These are phyloP conservation scores for Fonsecaea erecta DNA, from an alignment of 2,329 filamentous ascomycete species.

Conservation along the genomic window DNA sequence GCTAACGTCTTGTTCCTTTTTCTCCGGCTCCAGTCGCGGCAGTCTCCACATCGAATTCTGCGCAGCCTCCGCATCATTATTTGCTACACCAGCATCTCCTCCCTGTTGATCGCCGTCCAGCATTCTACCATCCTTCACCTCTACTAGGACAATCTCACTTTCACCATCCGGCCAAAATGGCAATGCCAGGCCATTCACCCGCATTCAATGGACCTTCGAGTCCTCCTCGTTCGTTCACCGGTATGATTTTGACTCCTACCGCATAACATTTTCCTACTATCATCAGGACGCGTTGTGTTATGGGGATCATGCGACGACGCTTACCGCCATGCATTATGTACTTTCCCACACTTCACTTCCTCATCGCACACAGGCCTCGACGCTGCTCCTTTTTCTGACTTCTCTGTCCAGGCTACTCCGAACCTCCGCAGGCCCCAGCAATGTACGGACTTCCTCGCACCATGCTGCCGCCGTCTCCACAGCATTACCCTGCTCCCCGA, in stretches of 20 bases:
- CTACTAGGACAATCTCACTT: constrained; percentile 5
- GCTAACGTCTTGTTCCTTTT: constrained; percentile 20
- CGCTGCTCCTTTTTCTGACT: constrained; percentile 12
- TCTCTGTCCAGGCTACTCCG: constrained; percentile 31
- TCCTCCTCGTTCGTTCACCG: constrained; percentile 33
- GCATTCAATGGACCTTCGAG: constrained; percentile 33
- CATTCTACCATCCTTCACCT: constrained; percentile 11
- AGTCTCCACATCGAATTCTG: constrained; percentile 23
- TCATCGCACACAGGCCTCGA: neutral
- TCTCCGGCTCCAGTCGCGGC: constrained; percentile 8
- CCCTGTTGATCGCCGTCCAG: constrained; percentile 24
- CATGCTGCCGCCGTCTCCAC: constrained; percentile 36
- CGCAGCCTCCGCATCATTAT: constrained; percentile 28
- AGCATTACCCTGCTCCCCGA: constrained; percentile 31
- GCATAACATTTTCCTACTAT: neutral
- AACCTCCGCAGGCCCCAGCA: constrained; percentile 28
- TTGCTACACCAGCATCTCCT: constrained; percentile 13
- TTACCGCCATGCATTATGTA: constrained; percentile 15
- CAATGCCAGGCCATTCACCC: constrained; percentile 37
- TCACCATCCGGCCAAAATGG: constrained; percentile 28
- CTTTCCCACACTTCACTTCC: constrained; percentile 1
- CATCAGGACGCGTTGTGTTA: neutral
- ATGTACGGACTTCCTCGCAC: constrained; percentile 34
- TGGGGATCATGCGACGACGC: constrained; percentile 14
- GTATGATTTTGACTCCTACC: constrained; percentile 25